Conservation (phyloP, 2,329 filamentous ascomycete genomes). For the Xylariaceae sp. region DNA sequence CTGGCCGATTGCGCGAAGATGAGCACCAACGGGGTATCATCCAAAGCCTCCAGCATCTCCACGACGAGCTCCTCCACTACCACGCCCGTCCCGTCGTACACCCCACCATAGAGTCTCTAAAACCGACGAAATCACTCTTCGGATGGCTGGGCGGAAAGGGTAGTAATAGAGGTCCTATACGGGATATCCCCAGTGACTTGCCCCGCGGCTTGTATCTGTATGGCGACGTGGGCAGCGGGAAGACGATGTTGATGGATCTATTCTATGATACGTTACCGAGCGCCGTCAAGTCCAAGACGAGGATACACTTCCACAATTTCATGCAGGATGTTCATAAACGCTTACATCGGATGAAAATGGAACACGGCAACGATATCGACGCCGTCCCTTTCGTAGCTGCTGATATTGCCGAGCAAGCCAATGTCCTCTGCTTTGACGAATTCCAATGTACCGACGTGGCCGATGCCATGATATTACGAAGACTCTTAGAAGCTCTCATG, state of each 20-base stretch:
- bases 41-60: conserved; percentile 80
- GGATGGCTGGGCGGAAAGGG: conserved; percentile 55
- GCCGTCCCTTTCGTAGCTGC: conserved; percentile 88
- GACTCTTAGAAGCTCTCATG: conserved; percentile 86
- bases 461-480: conserved; percentile 93
- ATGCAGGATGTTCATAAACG: conserved; percentile 97
- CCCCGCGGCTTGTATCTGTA: conserved; percentile 92
- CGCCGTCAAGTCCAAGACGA: conserved; percentile 75
- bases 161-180: conserved; percentile 37
- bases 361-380: conserved; percentile 84
- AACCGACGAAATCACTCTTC: conserved; percentile 54
- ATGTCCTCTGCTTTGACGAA: conserved; percentile 95
- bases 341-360: conserved; percentile 84
- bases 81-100: conserved; percentile 68
- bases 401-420: conserved; percentile 81
- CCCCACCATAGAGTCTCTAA: conserved; percentile 69
- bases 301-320: conserved; percentile 99
- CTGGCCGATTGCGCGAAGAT: conserved; percentile 75
- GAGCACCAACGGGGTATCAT: conserved; percentile 91
- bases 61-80: conserved; percentile 76
- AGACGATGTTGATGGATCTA: conserved; percentile 99
- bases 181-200: conserved; percentile 64
- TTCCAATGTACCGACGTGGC: conserved; percentile 98
- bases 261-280: conserved; percentile 89
- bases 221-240: conserved; percentile 93